phyloP scores from a whole-genome alignment of 306 rosid genomes.

The Castanopsis chinensis region DNA sequence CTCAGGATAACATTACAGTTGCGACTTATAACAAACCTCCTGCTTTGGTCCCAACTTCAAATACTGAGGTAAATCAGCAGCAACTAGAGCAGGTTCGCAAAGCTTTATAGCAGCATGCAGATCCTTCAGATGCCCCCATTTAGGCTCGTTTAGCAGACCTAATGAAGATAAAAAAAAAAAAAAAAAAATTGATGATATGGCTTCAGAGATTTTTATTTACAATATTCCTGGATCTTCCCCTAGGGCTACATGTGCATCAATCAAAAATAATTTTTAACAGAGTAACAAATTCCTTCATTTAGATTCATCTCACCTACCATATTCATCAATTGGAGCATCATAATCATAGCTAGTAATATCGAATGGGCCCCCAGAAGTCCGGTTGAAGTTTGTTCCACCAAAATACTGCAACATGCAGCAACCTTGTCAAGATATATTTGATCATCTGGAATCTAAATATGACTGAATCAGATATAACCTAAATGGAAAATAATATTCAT shows the following conservation, averaged over 20 bases:
- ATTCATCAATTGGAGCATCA: conserved; percentile 97
- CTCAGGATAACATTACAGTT: background rate
- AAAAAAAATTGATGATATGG: background rate
- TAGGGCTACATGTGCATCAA: background rate
- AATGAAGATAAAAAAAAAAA: conserved; percentile 12
- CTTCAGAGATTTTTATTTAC: background rate
- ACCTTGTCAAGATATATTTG: conserved; percentile 30
- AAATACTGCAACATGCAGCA: conserved; percentile 64
- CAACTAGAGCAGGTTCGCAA: conserved; percentile 91
- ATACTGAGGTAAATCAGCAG: conserved; percentile 66
- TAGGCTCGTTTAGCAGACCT: conserved; percentile 88
- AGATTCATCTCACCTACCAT: conserved; percentile 54
- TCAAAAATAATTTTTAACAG: conserved; percentile 13
- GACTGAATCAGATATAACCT: conserved; percentile 13
- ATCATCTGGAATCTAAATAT: conserved; percentile 16
- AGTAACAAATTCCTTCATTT: conserved; percentile 6
- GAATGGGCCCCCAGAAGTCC: conserved; percentile 95
- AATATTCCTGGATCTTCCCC: no score
- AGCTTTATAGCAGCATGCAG: conserved; percentile 90
- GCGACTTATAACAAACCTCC: conserved; percentile 62
- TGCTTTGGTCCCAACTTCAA: conserved; percentile 87
- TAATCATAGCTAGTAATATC: conserved; percentile 96
- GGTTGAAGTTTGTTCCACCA: conserved; percentile 98
- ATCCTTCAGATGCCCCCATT: conserved; percentile 98
- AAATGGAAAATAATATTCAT: background rate